These are phyloP conservation scores for Beauveria asiatica DNA, from an alignment of 2,329 filamentous ascomycete species.

Conservation along the genomic window DNA sequence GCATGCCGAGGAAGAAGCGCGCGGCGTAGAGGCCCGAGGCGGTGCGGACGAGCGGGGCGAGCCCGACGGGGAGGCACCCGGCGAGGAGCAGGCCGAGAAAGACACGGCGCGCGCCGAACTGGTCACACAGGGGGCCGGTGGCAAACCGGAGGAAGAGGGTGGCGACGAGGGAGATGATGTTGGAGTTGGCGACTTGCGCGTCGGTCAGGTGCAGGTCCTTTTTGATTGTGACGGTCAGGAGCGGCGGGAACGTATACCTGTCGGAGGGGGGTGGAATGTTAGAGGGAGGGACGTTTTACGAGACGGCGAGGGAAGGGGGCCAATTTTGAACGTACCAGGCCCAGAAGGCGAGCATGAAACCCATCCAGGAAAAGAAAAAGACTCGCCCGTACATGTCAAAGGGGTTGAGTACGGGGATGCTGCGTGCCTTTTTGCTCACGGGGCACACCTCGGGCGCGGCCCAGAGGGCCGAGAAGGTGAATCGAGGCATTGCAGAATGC, in stretches of 20 bases:
- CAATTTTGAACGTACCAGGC: conserved; percentile 49
- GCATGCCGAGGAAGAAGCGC: conserved; percentile 73
- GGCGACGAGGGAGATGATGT: conserved; percentile 69
- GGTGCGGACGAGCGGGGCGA: conserved; percentile 67
- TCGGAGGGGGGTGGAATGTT: background rate
- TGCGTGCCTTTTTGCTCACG: conserved; percentile 72
- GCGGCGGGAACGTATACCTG: conserved; percentile 74
- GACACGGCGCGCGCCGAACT: conserved; percentile 69
- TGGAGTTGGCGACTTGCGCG: conserved; percentile 74
- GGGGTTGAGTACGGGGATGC: conserved; percentile 70
- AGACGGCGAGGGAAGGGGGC: background rate
- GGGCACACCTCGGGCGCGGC: conserved; percentile 65
- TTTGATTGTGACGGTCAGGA: conserved; percentile 70
- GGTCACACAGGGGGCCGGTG: conserved; percentile 78
- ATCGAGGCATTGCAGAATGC: conserved; percentile 17
- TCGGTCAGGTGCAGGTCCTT: conserved; percentile 65
- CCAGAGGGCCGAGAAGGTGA: conserved; percentile 23
- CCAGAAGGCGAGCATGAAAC: conserved; percentile 82
- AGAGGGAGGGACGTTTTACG: background rate
- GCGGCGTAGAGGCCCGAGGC: conserved; percentile 56
- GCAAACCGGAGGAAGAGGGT: conserved; percentile 67
- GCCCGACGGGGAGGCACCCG: conserved; percentile 71
- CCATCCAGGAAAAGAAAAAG: conserved; percentile 84
- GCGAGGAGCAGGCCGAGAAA: conserved; percentile 71
- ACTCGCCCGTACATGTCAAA: conserved; percentile 75